These are phyloP conservation scores for Ambrosia artemisiifolia DNA, from an alignment of 129 eudicot genomes.

Conservation along the genomic window DNA sequence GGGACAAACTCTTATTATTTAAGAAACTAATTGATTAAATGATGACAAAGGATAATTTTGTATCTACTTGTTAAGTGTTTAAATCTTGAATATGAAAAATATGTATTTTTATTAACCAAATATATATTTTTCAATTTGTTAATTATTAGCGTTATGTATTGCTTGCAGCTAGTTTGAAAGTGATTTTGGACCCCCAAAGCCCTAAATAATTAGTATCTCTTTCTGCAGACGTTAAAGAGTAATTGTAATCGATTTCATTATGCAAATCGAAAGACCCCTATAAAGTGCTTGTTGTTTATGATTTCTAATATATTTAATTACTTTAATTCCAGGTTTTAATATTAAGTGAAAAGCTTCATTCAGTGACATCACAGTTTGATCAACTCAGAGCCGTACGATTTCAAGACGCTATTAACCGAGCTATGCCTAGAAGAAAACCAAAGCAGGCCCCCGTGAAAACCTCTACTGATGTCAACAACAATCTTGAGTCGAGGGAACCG, in stretches of 20 bases:
- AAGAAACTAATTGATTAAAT: too few species aligned
- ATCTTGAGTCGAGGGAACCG: constrained; percentile 22
- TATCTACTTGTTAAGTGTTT: too few species aligned
- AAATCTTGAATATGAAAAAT: too few species aligned
- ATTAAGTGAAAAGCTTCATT: constrained; percentile 86
- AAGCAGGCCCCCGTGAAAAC: constrained; percentile 31
- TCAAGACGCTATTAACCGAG: constrained; percentile 80
- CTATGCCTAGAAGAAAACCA: constrained; percentile 74
- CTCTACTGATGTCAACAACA: constrained; percentile 27
- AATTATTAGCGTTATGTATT: too few species aligned
- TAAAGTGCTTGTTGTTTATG: not conserved
- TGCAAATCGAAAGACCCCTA: not conserved
- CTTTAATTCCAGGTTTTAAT: constrained; percentile 61
- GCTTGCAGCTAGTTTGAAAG: too few species aligned
- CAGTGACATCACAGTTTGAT: constrained; percentile 90
- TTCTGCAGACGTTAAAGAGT: too few species aligned
- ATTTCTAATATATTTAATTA: not conserved
- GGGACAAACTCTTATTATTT: not conserved
- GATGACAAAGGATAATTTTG: too few species aligned
- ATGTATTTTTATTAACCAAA: too few species aligned
- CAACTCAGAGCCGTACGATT: constrained; percentile 86
- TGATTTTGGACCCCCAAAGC: too few species aligned
- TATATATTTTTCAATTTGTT: too few species aligned
- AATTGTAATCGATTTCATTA: too few species aligned
- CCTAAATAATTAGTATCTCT: too few species aligned